These are phyloP conservation scores for Penicillium goetzii DNA, from an alignment of 495 filamentous ascomycete genomes.

Conservation along the genomic window DNA sequence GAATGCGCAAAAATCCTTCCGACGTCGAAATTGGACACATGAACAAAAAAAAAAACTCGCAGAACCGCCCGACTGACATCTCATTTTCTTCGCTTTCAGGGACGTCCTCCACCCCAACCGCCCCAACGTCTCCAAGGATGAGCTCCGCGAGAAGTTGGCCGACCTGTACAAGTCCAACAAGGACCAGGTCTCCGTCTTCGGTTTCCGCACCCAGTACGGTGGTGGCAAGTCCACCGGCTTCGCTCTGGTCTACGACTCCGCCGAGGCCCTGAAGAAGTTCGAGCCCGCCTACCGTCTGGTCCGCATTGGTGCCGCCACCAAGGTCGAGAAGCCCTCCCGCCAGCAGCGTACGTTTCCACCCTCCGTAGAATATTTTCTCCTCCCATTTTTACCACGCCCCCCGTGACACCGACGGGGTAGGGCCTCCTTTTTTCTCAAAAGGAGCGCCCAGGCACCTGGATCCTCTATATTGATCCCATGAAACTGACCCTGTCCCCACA, in stretches of 20 bases:
- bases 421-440: not conserved
- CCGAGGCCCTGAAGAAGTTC: conserved; percentile 98
- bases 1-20: not conserved
- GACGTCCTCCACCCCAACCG: conserved; percentile 99
- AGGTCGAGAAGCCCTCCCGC: conserved; percentile 94
- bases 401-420: conserved; percentile 12
- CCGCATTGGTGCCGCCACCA: conserved; percentile 83
- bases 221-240: conserved; percentile 99
- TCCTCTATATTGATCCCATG: conserved; percentile 5
- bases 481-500: conserved; percentile 46
- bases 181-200: conserved; percentile 95
- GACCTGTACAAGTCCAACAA: conserved; percentile 97
- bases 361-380: not conserved
- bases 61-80: conserved; percentile 28
- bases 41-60: not conserved
- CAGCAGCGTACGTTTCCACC: conserved; percentile 87
- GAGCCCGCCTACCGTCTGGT: conserved; percentile 97
- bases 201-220: conserved; percentile 97
- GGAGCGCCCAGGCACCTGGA: not conserved
- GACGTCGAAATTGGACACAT: conserved; percentile 4
- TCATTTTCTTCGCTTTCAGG: conserved; percentile 51
- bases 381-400: conserved; percentile 3
- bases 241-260: conserved; percentile 96
- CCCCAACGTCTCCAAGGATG: conserved; percentile 97
- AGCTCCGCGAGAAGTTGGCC: conserved; percentile 92